Evolutionary conservation across 1,139 yeast species (phyloP), one percentile per base, ranked within the genome.

Genomic region (Candida sojae): DNA sequence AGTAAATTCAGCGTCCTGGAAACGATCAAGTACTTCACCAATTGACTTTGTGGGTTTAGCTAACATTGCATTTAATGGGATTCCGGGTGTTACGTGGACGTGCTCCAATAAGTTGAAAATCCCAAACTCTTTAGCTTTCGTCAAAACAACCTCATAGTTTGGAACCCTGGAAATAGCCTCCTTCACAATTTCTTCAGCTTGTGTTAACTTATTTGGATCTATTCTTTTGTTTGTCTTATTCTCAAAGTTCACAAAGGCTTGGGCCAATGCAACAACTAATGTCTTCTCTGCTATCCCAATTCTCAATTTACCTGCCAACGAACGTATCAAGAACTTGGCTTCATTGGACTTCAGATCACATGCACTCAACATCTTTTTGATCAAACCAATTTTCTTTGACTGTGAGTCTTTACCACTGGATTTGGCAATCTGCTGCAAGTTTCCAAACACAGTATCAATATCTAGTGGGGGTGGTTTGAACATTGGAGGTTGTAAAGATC

Each of bases 11-110:
- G 86, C 87, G 32, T 86, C 92, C 55, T 87, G 88, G 64, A 93
- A 91, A 48, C 96, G 75, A 63, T 93, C 97, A 50, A 93, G 75
- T 0, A 95, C 88, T 62, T 95, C 99, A 29, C 88, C 80, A 41
- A 95, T 85, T 2, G 97, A 82, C 61, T 93, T 93, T 0, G 99
- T 92, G 1, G 99, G 99, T 63, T 93, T 93, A 5, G 99, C 99
- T 60, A 93, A 79, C 99, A 93, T 93, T 0, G 99, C 99, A 62
- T 92, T 92, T 58, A 93, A 74, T 0, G 99, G 99, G 12, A 95
- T 84, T 1, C 99, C 98, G 0, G 99, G 97, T 8, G 86, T 83
- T 50, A 93, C 70, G 42, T 83, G 84, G 59, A 96, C 84, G 56
- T 86, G 82, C 10, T 86, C 85, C 40, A 80, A 71, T 34, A 93